Conservation (phyloP, 1,284 basidiomycete genomes). For the Termitomyces sp. region DNA sequence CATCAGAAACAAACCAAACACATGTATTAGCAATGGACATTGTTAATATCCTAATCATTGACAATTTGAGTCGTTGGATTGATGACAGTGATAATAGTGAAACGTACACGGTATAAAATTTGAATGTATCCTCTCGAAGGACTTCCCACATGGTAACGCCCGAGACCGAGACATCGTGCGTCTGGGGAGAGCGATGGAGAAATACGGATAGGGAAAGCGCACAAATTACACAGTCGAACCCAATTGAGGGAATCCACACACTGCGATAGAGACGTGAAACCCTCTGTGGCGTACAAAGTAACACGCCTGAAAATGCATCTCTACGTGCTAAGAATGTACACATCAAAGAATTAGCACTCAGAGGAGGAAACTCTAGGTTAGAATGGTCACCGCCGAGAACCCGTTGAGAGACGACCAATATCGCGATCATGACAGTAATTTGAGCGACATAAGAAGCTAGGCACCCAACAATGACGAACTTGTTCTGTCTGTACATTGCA, state of each 20-base stretch:
- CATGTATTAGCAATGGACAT: slow-evolving; percentile 19
- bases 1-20: slow-evolving; percentile 22
- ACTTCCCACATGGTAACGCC: slow-evolving; percentile 18
- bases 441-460: slow-evolving; percentile 19
- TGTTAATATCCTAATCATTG: slow-evolving; percentile 17
- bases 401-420: slow-evolving; percentile 17
- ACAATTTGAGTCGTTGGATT: not conserved
- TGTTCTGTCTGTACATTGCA: slow-evolving; percentile 22
- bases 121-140: slow-evolving; percentile 23
- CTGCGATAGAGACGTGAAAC: slow-evolving; percentile 21
- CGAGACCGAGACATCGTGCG: slow-evolving; percentile 7
- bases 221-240: slow-evolving; percentile 23
- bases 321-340: slow-evolving; percentile 5
- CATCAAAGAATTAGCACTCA: not conserved
- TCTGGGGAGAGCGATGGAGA: slow-evolving; percentile 13
- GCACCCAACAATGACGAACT: slow-evolving; percentile 13
- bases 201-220: slow-evolving; percentile 19
- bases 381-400: slow-evolving; percentile 15
- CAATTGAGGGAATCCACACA: slow-evolving; percentile 25
- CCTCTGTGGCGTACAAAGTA: slow-evolving; percentile 20
- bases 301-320: slow-evolving; percentile 11
- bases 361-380: not conserved
- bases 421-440: slow-evolving; percentile 17
- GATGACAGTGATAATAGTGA: not conserved
- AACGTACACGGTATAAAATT: slow-evolving; percentile 27